Base-by-base conservation (phyloP, 2,329 filamentous ascomycete genomes). In the Gremmenia infestans region DNA sequence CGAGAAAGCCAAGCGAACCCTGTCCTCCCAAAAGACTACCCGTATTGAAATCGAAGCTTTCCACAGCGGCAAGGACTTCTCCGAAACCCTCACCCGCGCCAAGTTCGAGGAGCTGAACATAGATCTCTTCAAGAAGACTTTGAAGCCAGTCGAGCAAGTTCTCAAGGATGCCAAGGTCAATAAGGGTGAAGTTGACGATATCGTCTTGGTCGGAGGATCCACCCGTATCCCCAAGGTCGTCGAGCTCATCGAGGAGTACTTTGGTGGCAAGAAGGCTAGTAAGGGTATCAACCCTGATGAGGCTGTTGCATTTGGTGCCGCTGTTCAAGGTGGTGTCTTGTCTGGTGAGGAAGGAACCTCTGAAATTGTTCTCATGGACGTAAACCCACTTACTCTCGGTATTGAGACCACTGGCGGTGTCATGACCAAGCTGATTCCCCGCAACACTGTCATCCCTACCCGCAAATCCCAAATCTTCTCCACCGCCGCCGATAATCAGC, bases 241-340 rank as follows among this genome's bases (percentile, higher is more conserved):
- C 79, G 74, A 84, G 67, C 86, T 97, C 72, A 89, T 97, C 65
- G 91, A 97, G 81, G 92, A 97, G 77, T 97, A 83, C 84, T 97
- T 97, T 74, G 80, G 72, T 68, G 88, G 92, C 75, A 97, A 97
- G 89, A 92, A 94, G 82, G 91, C 92, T 68, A 92, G 88, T 83
- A 97, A 97, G 90, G 91, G 91, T 78, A 96, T 99, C 75, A 97
- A 97, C 85, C 94, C 94, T 68, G 94, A 99, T 72, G 94, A 97
- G 82, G 94, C 94, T 78, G 94, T 97, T 67, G 94, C 94, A 72
- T 97, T 92, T 74, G 94, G 94, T 78, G 94, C 94, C 63, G 93
- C 94, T 67, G 91, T 97, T 67, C 94, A 99, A 79, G 94, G 88
- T 78, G 93, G 92, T 87, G 86, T 97, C 71, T 82, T 99, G 61